These are phyloP conservation scores for Globisporangium barbulae DNA, from an alignment of 352 stramenopile species.

Conservation along the genomic window DNA sequence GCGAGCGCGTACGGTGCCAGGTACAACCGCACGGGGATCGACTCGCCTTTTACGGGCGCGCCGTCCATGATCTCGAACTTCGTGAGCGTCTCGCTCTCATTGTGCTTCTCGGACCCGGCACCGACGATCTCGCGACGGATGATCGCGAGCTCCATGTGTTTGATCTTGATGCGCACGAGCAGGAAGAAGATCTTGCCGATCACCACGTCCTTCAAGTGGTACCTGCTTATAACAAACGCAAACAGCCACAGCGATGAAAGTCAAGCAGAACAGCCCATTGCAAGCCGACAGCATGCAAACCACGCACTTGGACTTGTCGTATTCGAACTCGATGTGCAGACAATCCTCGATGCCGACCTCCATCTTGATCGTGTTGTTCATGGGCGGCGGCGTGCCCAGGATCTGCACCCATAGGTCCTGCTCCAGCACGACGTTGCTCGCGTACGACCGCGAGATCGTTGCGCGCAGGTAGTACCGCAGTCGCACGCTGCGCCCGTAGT, in stretches of 20 bases:
- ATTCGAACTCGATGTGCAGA: conserved; percentile 99
- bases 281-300: neutral
- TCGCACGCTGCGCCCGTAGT: conserved; percentile 94
- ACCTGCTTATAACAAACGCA: conserved; percentile 24
- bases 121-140: conserved; percentile 94
- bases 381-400: conserved; percentile 46
- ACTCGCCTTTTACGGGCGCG: conserved; percentile 94
- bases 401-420: conserved; percentile 94
- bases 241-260: neutral
- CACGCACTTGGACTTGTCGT: conserved; percentile 93
- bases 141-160: conserved; percentile 98
- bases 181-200: conserved; percentile 98
- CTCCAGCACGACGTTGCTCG: conserved; percentile 89
- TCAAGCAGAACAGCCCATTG: neutral
- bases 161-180: conserved; percentile 98
- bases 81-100: conserved; percentile 95
- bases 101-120: conserved; percentile 71
- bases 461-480: conserved; percentile 96
- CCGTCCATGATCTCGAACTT: conserved; percentile 99
- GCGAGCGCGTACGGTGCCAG: conserved; percentile 89
- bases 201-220: conserved; percentile 95
- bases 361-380: conserved; percentile 96
- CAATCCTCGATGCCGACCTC: conserved; percentile 99
- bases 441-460: conserved; percentile 90
- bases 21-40: conserved; percentile 96